phyloP scores from a whole-genome alignment of 108 stramenopile species.

The Craspedostauros australis region DNA sequence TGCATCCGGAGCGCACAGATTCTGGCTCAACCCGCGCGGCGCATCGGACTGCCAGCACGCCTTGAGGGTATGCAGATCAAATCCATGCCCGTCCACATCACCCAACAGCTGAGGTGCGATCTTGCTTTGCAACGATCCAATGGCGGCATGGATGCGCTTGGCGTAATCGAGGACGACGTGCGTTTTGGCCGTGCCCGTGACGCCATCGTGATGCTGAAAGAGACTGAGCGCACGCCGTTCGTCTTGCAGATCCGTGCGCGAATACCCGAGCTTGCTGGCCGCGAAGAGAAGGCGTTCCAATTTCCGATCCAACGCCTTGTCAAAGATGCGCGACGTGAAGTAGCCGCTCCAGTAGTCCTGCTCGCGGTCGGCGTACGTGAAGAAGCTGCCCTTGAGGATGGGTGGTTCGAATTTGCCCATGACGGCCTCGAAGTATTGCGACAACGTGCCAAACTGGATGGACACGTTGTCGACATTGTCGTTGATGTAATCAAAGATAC shows the following conservation, averaged over 20 bases:
- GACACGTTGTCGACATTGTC: slow-evolving; percentile 33
- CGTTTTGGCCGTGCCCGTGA: slow-evolving; percentile 52
- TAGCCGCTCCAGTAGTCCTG: slow-evolving; percentile 69
- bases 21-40: slow-evolving; percentile 32
- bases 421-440: slow-evolving; percentile 47
- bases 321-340: slow-evolving; percentile 54
- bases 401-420: slow-evolving; percentile 37
- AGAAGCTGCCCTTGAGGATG: slow-evolving; percentile 49
- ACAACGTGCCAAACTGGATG: slow-evolving; percentile 52
- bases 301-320: slow-evolving; percentile 55
- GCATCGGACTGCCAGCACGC: slow-evolving; percentile 35
- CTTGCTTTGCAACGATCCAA: slow-evolving; percentile 28
- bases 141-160: slow-evolving; percentile 31
- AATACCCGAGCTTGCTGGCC: slow-evolving; percentile 32
- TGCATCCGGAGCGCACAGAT: slow-evolving; percentile 16
- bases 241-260: slow-evolving; percentile 33
- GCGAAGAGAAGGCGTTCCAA: slow-evolving; percentile 51
- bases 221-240: slow-evolving; percentile 38
- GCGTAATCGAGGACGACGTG: slow-evolving; percentile 56
- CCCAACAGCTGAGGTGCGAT: slow-evolving; percentile 15
- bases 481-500: slow-evolving; percentile 52
- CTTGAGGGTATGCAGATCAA: not conserved
- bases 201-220: slow-evolving; percentile 67
- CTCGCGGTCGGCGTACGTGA: slow-evolving; percentile 51
- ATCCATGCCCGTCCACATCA: not conserved